phyloP scores from a whole-genome alignment of 257 asterid species.

The Solanum corneliomulleri region DNA sequence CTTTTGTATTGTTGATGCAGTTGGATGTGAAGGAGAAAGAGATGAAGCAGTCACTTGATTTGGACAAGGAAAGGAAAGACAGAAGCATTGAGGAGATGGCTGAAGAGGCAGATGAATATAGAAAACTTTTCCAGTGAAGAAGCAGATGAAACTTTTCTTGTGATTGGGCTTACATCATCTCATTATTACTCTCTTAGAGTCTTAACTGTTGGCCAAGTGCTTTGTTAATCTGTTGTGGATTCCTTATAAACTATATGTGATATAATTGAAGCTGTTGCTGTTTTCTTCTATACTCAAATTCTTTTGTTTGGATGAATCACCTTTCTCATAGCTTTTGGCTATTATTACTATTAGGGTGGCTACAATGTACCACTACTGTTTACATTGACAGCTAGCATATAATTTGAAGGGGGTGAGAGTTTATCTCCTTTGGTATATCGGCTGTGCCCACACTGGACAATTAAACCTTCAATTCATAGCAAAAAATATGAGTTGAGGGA shows the following conservation, averaged over 20 bases:
- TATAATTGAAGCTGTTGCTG: neutral
- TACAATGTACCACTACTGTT: neutral
- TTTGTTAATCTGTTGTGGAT: neutral
- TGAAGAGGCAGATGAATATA: slow-evolving; percentile 70
- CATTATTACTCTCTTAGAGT: neutral
- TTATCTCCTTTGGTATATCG: neutral
- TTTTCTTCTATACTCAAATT: neutral
- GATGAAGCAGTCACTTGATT: slow-evolving; percentile 71
- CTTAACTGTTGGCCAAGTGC: neutral
- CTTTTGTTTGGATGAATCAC: neutral
- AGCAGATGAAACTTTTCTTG: slow-evolving; percentile 38
- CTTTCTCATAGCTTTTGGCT: neutral
- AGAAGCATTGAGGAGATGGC: slow-evolving; percentile 81
- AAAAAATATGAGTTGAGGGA: neutral
- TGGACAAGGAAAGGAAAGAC: slow-evolving; percentile 83
- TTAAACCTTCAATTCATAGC: neutral
- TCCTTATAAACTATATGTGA: neutral
- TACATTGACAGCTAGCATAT: neutral
- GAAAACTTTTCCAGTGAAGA: slow-evolving; percentile 52
- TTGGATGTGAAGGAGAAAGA: slow-evolving; percentile 77
- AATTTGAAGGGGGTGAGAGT: neutral
- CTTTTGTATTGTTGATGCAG: slow-evolving; percentile 18
- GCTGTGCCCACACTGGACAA: neutral
- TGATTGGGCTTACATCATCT: slow-evolving; percentile 8
- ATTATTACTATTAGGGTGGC: neutral